These are phyloP conservation scores for Termitomyces sp. DNA, from an alignment of 768 basidiomycete genomes.

Conservation along the genomic window DNA sequence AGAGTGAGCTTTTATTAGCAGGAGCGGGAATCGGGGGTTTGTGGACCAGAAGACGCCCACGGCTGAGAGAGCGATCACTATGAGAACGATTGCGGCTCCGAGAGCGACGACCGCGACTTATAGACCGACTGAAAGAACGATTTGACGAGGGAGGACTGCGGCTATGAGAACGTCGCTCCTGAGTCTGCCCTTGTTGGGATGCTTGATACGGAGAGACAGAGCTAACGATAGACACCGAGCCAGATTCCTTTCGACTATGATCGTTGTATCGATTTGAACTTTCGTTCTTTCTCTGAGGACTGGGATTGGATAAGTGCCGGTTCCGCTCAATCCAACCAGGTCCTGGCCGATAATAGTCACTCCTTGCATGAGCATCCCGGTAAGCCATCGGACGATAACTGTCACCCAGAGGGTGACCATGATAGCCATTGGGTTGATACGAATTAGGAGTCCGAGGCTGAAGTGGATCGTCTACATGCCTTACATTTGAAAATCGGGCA, in stretches of 20 bases:
- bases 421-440: conserved; percentile 6
- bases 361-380: conserved; percentile 33
- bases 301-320: conserved; percentile 2
- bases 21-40: background rate
- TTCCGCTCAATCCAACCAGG: conserved; percentile 7
- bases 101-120: conserved; percentile 12
- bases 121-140: conserved; percentile 13
- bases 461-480: conserved; percentile 26
- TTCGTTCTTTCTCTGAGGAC: conserved; percentile 8
- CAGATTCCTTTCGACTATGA: conserved; percentile 18
- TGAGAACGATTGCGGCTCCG: conserved; percentile 13
- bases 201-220: conserved; percentile 23
- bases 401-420: conserved; percentile 29
- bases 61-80: conserved; percentile 14
- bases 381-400: conserved; percentile 46
- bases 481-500: conserved; percentile 20
- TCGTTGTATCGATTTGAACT: conserved; percentile 22
- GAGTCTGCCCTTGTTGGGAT: conserved; percentile 12
- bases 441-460: conserved; percentile 12
- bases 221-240: conserved; percentile 25
- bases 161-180: conserved; percentile 17
- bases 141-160: conserved; percentile 15
- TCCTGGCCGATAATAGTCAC: conserved; percentile 51
- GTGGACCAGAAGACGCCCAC: conserved; percentile 9
- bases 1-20: background rate